A percentile compares a stretch with the other conserved stretches of the same genome.
Evolutionary conservation across 352 stramenopile species (phyloP).

Genomic region (Globisporangium yorkense): DNA sequence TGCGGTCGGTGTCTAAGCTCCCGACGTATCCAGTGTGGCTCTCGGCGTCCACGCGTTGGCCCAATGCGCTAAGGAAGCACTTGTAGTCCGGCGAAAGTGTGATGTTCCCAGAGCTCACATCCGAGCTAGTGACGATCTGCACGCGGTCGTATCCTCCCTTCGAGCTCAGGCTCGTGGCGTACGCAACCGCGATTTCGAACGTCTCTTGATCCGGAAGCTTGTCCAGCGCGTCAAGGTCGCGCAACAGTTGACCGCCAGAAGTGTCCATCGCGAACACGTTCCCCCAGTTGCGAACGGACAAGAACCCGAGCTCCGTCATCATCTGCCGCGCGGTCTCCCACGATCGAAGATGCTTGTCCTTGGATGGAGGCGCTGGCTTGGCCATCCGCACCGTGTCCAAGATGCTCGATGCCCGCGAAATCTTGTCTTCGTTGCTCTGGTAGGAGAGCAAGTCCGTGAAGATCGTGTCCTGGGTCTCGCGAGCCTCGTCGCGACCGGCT

Average conservation of each 20-base stretch:
- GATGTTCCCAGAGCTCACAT: slow-evolving; percentile 33
- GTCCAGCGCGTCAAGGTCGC: slow-evolving; percentile 66
- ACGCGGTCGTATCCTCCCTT: slow-evolving; percentile 75
- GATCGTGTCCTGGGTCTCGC: slow-evolving; percentile 51
- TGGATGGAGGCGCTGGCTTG: slow-evolving; percentile 38
- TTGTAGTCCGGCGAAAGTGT: slow-evolving; percentile 61
- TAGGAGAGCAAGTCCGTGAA: slow-evolving; percentile 58
- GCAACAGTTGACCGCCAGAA: slow-evolving; percentile 40
- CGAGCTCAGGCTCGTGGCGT: slow-evolving; percentile 57
- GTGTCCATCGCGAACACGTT: slow-evolving; percentile 78
- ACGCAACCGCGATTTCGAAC: slow-evolving; percentile 79
- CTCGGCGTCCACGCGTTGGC: slow-evolving; percentile 43
- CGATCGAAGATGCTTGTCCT: slow-evolving; percentile 52
- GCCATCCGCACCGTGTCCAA: slow-evolving; percentile 16
- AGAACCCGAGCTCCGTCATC: slow-evolving; percentile 79
- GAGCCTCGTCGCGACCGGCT: slow-evolving; percentile 41
- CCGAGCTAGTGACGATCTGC: slow-evolving; percentile 45
- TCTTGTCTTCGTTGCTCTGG: slow-evolving; percentile 53
- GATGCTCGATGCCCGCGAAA: slow-evolving; percentile 17
- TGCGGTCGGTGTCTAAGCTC: slow-evolving; percentile 26
- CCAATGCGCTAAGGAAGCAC: slow-evolving; percentile 60
- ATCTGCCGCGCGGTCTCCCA: slow-evolving; percentile 76
- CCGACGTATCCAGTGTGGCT: slow-evolving; percentile 47
- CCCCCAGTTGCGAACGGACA: slow-evolving; percentile 82
- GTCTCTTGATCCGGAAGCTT: slow-evolving; percentile 72